Evolutionary conservation across 1,284 basidiomycete genomes (phyloP).

Genomic region (Taiwanofungus camphoratus): DNA sequence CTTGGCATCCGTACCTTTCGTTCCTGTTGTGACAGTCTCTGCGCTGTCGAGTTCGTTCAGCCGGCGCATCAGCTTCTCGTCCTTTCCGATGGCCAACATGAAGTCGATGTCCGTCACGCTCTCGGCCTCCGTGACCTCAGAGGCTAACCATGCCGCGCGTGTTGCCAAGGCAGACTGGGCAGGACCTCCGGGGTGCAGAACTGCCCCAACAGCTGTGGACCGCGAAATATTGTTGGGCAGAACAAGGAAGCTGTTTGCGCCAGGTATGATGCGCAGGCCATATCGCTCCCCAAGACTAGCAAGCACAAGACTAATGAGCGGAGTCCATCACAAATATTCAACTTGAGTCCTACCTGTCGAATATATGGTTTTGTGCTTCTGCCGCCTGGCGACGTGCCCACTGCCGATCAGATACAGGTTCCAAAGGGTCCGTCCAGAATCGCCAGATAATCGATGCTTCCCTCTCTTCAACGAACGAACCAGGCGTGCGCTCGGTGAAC

Average conservation of each 20-base stretch:
- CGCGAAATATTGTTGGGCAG: constrained; percentile 81
- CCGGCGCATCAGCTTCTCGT: constrained; percentile 70
- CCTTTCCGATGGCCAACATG: constrained; percentile 61
- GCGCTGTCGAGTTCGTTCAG: constrained; percentile 67
- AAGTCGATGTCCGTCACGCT: constrained; percentile 48
- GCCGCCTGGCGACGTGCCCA: constrained; percentile 85
- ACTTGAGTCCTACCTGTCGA: constrained; percentile 49
- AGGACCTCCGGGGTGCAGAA: constrained; percentile 65
- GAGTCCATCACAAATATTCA: not conserved
- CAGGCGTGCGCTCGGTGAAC: constrained; percentile 87
- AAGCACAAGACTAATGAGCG: constrained; percentile 37
- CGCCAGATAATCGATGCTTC: constrained; percentile 81
- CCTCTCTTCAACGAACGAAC: constrained; percentile 81
- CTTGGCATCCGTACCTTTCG: constrained; percentile 67
- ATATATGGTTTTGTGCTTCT: constrained; percentile 88
- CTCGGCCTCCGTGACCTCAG: constrained; percentile 27
- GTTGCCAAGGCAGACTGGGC: constrained; percentile 42
- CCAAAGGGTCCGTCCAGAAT: constrained; percentile 61
- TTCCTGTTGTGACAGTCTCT: constrained; percentile 66
- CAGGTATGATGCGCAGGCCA: constrained; percentile 75
- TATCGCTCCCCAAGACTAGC: constrained; percentile 80
- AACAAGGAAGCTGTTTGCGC: constrained; percentile 74
- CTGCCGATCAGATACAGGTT: constrained; percentile 50
- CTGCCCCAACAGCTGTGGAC: constrained; percentile 72
- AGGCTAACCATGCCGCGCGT: constrained; percentile 34